Evolutionary conservation across 1,284 basidiomycete genomes (phyloP).

Genomic region (Coniferiporia weirii): DNA sequence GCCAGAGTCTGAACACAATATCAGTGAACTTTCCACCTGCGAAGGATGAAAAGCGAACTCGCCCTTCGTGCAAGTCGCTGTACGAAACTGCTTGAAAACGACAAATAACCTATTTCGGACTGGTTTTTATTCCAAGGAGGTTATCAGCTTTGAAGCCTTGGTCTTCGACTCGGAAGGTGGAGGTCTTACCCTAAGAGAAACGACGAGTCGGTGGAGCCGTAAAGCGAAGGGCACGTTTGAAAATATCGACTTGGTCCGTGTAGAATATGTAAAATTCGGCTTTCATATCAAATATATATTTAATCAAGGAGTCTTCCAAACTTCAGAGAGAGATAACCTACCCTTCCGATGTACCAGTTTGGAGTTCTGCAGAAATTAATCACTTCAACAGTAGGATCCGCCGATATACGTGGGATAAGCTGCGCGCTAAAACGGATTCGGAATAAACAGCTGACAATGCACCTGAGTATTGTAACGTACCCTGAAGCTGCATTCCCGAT

Average conservation of each 20-base stretch:
- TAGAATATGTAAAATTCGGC: constrained; percentile 36
- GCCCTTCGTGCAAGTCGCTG: constrained; percentile 12
- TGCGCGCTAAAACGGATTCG: constrained; percentile 37
- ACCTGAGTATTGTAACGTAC: constrained; percentile 29
- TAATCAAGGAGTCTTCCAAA: not conserved
- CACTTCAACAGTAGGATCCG: constrained; percentile 43
- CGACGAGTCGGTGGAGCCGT: constrained; percentile 39
- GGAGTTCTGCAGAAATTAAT: constrained; percentile 50
- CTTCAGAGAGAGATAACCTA: constrained; percentile 23
- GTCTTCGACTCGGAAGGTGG: not conserved
- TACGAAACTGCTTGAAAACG: constrained; percentile 11
- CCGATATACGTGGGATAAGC: constrained; percentile 44
- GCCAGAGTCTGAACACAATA: constrained; percentile 31
- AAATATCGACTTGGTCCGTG: constrained; percentile 43
- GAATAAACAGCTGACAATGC: constrained; percentile 1
- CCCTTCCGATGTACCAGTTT: constrained; percentile 40
- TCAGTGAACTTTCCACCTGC: no score
- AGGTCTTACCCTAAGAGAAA: constrained; percentile 40
- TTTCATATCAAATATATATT: not conserved
- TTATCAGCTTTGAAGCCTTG: not conserved
- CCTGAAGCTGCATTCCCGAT: constrained; percentile 63
- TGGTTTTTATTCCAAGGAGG: not conserved
- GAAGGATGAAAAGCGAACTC: not conserved
- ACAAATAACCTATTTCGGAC: constrained; percentile 10
- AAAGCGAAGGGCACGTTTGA: constrained; percentile 42